Evolutionary conservation across 768 basidiomycete genomes (phyloP), one percentile per base, ranked within the genome.

Genomic region (Boletellus ananas): DNA sequence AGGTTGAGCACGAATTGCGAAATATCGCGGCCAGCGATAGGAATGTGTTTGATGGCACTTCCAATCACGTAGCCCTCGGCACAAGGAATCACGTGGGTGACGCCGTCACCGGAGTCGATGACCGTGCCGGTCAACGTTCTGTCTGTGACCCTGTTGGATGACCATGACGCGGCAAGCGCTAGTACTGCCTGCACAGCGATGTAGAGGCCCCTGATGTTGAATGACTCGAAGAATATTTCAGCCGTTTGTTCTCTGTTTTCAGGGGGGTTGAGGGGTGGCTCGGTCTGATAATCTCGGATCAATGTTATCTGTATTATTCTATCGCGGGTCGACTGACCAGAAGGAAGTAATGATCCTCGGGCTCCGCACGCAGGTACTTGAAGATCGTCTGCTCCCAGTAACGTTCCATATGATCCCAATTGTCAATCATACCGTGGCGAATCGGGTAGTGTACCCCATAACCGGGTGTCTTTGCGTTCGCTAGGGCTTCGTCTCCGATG

Each of bases 381-480:
- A 98, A 99, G 79, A 98, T 98, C 57, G 88, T 91, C 76, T 99
- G 95, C 69, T 96, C 94, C 96, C 96, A 99, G 72, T 94, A 97
- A 25, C 94, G 79, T 69, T 98, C 95, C 94, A 98, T 98, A 58
- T 96, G 84, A 68, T 94, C 92, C 92, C 92, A 94, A 62, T 96
- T 96, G 55, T 96, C 94, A 63, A 96, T 95, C 87, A 90, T 87
- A 21, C 95, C 95, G 64, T 98, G 96, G 47, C 90, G 81, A 64
- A 98, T 97, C 13, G 96, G 96, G 70, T 97, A 98, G 70, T 93
- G 87, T 4, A 99, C 81, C 20, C 88, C 85, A 71, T 98, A 99
- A 2, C 88, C 88, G 0, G 87, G 88, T 0, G 95, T 97, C 76
- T 94, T 97, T 34, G 87, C 84, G 66, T 97, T 97, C 16, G 91